Conservation (phyloP, 768 basidiomycete species). For the Macrolepiota dolichaula region DNA sequence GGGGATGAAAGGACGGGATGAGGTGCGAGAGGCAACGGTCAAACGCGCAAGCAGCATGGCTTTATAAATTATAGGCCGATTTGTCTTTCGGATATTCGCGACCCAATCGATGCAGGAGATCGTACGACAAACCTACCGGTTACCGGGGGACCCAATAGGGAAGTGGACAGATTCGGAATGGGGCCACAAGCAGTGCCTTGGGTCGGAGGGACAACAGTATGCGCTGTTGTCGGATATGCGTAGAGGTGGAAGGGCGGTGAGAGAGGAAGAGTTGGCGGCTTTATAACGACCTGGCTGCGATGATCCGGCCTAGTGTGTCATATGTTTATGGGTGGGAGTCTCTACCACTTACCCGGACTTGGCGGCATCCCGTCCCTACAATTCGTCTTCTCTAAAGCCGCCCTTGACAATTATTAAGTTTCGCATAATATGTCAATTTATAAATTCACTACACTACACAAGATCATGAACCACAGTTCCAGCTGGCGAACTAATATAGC, state of each 20-base stretch:
- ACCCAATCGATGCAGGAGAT: constrained; percentile 26
- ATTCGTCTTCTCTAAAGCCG: neutral
- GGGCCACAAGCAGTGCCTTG: neutral
- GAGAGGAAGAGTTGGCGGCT: neutral
- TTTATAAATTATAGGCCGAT: constrained; percentile 18
- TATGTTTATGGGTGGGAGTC: constrained; percentile 19
- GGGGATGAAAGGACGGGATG: constrained; percentile 34
- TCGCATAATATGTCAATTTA: constrained; percentile 17
- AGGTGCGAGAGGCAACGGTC: constrained; percentile 35
- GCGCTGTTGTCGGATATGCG: constrained; percentile 4
- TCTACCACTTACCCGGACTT: neutral
- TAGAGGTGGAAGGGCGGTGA: neutral
- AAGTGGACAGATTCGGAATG: neutral
- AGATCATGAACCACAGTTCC: constrained; percentile 76
- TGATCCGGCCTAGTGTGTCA: constrained; percentile 23
- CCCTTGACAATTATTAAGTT: neutral
- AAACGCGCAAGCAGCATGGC: constrained; percentile 44
- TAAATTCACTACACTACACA: constrained; percentile 62
- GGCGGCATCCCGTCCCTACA: neutral
- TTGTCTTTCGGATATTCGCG: constrained; percentile 21
- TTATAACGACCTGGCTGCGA: constrained; percentile 10
- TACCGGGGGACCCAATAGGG: constrained; percentile 5
- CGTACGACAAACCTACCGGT: constrained; percentile 34
- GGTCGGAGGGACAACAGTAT: neutral
- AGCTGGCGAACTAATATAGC: constrained; percentile 46